Conservation (phyloP, 768 basidiomycete species). For the Rhizopogon salebrosus region DNA sequence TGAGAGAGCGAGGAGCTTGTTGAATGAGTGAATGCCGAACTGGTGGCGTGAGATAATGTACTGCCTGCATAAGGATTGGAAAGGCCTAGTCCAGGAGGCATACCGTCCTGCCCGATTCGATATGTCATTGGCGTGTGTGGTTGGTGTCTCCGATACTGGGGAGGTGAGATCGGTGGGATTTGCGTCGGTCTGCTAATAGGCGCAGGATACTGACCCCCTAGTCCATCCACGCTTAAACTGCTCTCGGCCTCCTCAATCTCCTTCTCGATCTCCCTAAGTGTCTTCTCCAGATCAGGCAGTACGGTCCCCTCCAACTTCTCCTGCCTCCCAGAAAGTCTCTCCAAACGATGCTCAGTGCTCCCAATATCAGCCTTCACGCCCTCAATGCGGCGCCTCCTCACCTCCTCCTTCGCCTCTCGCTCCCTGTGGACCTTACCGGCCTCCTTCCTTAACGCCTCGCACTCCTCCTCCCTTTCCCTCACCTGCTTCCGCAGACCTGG, state of each 20-base stretch:
- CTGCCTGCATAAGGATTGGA: constrained; percentile 6
- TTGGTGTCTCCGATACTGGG: constrained; percentile 22
- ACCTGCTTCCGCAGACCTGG: constrained; percentile 36
- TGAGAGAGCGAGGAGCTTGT: constrained; percentile 5
- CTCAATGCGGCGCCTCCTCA: constrained; percentile 51
- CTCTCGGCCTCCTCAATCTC: constrained; percentile 39
- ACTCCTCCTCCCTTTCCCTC: constrained; percentile 37
- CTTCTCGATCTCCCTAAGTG: constrained; percentile 51
- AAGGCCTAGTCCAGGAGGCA: constrained; percentile 11
- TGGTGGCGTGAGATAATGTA: constrained; percentile 7
- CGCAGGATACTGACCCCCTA: constrained; percentile 14
- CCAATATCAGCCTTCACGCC: constrained; percentile 53
- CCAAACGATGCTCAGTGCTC: constrained; percentile 53
- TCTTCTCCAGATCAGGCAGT: constrained; percentile 64
- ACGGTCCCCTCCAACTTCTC: constrained; percentile 58
- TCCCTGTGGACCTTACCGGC: constrained; percentile 42
- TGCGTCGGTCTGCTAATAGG: constrained; percentile 20
- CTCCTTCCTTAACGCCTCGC: constrained; percentile 37
- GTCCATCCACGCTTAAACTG: constrained; percentile 6
- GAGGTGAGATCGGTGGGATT: constrained; percentile 17
- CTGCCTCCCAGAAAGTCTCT: constrained; percentile 57
- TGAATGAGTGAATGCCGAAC: constrained; percentile 2
- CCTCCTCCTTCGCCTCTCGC: constrained; percentile 43
- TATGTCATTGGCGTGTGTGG: constrained; percentile 20
- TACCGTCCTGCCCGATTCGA: constrained; percentile 14